Base-by-base conservation (phyloP, 345 rosid genomes). In the Litchi chinensis region DNA sequence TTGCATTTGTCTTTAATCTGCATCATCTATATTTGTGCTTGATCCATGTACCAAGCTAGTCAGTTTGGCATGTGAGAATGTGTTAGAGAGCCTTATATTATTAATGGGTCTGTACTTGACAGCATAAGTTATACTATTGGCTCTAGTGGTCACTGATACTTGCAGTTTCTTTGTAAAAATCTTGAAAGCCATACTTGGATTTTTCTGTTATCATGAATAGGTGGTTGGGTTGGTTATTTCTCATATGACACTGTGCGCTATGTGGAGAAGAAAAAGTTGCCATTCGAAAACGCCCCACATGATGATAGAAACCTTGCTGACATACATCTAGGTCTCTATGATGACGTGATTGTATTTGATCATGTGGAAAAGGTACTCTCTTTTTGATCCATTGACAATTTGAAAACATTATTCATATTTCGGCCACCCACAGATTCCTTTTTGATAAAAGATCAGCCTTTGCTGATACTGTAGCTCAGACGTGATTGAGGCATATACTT, bases 211-310 rank as follows among this genome's bases (percentile, higher is more conserved):
- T 67, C 50, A 59, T 76, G 72, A 37, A 15, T 79, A 93, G 99
- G 99, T 88, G 99, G 99, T 44, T 95, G 99, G 99, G 87, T 93
- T 82, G 99, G 99, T 77, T 93, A 87, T 82, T 95, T 95, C 85
- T 91, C 99, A 0, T 95, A 95, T 41, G 98, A 93, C 71, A 92
- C 96, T 2, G 92, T 95, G 67, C 91, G 98, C 60, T 91, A 95
- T 18, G 92, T 86, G 8, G 99, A 95, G 85, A 92, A 87, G 83
- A 90, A 87, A 80, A 93, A 84, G 82, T 83, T 95, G 44, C 89
- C 95, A 11, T 95, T 93, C 82, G 81, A 93, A 19, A 83, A 74
- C 71, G 95, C 97, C 0, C 96, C 99, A 13, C 73, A 79, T 57
- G 97, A 95, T 87, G 98, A 93, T 74, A 90, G 96, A 84, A 87